Base-by-base conservation (phyloP, 495 filamentous ascomycete genomes). In the Trichoderma orchidacearum region DNA sequence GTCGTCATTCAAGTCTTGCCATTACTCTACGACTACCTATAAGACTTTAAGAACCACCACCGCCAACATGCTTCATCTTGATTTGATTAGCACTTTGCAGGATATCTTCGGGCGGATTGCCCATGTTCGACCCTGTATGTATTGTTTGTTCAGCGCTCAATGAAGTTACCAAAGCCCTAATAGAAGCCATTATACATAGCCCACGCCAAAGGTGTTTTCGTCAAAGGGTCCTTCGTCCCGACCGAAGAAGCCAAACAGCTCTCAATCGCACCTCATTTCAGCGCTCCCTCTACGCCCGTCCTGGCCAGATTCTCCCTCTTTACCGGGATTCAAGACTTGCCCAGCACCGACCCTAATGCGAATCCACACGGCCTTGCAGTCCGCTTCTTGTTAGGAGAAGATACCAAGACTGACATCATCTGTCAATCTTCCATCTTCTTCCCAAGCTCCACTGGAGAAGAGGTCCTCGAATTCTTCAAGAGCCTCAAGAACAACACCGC, bases 381-480 rank as follows among this genome's bases (percentile, higher is more conserved):
- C 59, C 73, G 78, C 36, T 79, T 80, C 65, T 32, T 73, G 29
- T 66, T 78, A 4, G 69, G 73, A 18, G 61, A 65, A 28, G 61
- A 56, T 5, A 63, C 57, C 15, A 78, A 82, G 62, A 81, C 77
- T 0, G 78, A 82, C 62, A 76, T 82, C 60, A 63, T 82, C 55
- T 63, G 66, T 1, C 79, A 82, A 63, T 72, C 70, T 6, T 73
- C 71, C 2, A 63, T 69, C 48, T 67, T 65, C 56, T 81, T 80
- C 65, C 79, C 77, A 0, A 70, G 64, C 0, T 60, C 68, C 17
- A 79, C 69, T 1, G 75, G 74, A 9, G 70, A 64, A 25, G 77
- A 74, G 17, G 76, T 79, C 54, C 66, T 80, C 7, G 70, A 64
- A 3, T 72, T 82, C 61, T 67, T 82, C 52, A 45, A 61, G 18